Base-by-base conservation (phyloP, 495 filamentous ascomycete species). In the Aspergillus sparsus region DNA sequence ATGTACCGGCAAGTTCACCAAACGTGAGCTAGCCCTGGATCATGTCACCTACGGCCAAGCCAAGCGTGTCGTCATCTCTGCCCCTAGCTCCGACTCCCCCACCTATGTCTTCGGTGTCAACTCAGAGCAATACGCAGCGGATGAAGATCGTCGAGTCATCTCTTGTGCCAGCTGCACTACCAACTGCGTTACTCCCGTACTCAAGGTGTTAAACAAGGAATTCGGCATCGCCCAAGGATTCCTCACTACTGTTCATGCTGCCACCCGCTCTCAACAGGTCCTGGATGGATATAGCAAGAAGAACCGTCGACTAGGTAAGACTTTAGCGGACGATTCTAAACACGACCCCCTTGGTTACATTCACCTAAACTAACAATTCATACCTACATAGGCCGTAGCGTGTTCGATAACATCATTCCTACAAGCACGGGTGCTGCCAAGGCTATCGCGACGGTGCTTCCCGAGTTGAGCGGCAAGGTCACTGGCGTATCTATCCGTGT, bases 281-380 rank as follows among this genome's bases (percentile, higher is more conserved):
- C 33, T 74, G 62, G 70, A 74, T 60, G 71, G 71, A 7, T 74
- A 74, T 42, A 74, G 71, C 60, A 71, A 74, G 71, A 74, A 74
- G 70, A 74, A 71, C 52, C 66, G 60, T 46, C 69, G 71, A 18
- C 60, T 74, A 6, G 71, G 71, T 73, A 64, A 33, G 49, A 32
- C 18, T 31, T 32, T 44, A 60, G 10, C 39, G n/a, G n/a, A n/a
- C n/a, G n/a, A n/a, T n/a, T n/a, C n/a, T n/a, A n/a, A 27, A 27
- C 21, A 27, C 21, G 21, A 27, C 21, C 1, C 21, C 21, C 21
- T 27, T 27, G 21, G 21, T 27, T 27, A 27, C 21, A 27, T 27
- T 1, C 21, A 27, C 31, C 7, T 10, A 41, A 21, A 15, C n/a
- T 8, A 13, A 10, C 35, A 21, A 16, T 45, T 1, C 11, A 35